These are phyloP conservation scores for Pseudomicrostroma phylloplanum DNA, from an alignment of 1,284 basidiomycete genomes.

Conservation along the genomic window DNA sequence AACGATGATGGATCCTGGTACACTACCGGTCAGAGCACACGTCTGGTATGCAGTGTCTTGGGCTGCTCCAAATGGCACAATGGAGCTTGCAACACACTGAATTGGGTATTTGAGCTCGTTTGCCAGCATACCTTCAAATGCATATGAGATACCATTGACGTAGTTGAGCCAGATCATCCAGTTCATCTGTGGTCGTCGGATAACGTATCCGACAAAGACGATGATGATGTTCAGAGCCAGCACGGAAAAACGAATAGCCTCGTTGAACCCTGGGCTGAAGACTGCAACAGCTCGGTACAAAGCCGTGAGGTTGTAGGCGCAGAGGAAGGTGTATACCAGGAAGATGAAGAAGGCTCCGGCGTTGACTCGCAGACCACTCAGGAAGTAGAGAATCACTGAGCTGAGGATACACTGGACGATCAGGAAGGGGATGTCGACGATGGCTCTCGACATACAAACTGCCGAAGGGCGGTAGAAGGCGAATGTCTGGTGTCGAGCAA, in stretches of 20 bases:
- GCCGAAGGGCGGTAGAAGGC: constrained; percentile 53
- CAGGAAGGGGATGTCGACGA: constrained; percentile 67
- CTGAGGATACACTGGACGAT: constrained; percentile 58
- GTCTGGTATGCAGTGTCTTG: constrained; percentile 26
- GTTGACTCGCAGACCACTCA: constrained; percentile 58
- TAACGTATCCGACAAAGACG: constrained; percentile 64
- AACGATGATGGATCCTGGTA: constrained; percentile 22
- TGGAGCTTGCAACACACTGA: constrained; percentile 22
- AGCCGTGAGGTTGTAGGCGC: constrained; percentile 21
- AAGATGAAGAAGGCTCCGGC: constrained; percentile 52
- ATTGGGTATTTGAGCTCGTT: constrained; percentile 56
- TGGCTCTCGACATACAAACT: constrained; percentile 60
- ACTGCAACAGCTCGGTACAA: constrained; percentile 51
- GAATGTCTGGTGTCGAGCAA: constrained; percentile 58
- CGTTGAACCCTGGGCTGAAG: constrained; percentile 55
- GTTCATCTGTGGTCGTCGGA: constrained; percentile 55
- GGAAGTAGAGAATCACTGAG: constrained; percentile 62
- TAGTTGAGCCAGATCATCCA: constrained; percentile 52
- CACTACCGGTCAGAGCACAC: constrained; percentile 24
- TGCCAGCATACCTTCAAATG: constrained; percentile 57
- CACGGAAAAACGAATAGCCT: constrained; percentile 59
- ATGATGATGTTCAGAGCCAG: constrained; percentile 61
- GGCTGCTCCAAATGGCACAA: constrained; percentile 21
- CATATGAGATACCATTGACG: constrained; percentile 55
- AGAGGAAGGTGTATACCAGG: constrained; percentile 33